Evolutionary conservation across 768 basidiomycete genomes (phyloP).

Genomic region (Asterophora parasitica): DNA sequence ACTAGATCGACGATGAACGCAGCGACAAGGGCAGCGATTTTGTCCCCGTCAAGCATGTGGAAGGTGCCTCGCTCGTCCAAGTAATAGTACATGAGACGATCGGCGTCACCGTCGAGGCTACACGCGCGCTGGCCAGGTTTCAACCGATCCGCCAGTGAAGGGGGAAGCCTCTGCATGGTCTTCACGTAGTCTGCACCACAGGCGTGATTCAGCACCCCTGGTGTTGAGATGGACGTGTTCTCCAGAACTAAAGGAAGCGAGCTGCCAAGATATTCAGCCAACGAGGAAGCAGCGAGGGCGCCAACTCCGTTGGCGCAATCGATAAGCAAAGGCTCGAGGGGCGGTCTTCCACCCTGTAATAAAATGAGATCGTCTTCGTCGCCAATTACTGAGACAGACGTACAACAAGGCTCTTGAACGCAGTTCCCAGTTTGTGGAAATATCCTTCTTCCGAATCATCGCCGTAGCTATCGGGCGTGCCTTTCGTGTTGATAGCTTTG

Average conservation of each 20-base stretch:
- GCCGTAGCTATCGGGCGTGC: conserved; percentile 73
- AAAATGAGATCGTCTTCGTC: conserved; percentile 7
- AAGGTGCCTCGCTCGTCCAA: conserved; percentile 73
- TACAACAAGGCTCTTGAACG: conserved; percentile 87
- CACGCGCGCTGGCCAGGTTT: conserved; percentile 78
- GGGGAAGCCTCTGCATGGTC: conserved; percentile 83
- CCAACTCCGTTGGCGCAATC: conserved; percentile 99
- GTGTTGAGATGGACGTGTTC: conserved; percentile 60
- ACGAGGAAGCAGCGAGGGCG: conserved; percentile 58
- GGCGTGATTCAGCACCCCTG: conserved; percentile 74
- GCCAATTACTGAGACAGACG: conserved; percentile 27
- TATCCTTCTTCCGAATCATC: conserved; percentile 81
- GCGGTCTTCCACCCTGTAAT: conserved; percentile 52
- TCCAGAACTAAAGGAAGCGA: conserved; percentile 60
- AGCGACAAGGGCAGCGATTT: conserved; percentile 92
- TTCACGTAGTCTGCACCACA: conserved; percentile 98
- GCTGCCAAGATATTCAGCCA: conserved; percentile 55
- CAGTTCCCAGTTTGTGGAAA: conserved; percentile 69
- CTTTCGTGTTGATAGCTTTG: conserved; percentile 81
- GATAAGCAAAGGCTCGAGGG: conserved; percentile 60
- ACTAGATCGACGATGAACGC: conserved; percentile 90
- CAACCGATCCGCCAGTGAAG: conserved; percentile 59
- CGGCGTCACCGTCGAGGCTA: conserved; percentile 96
- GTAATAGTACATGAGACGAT: conserved; percentile 95
- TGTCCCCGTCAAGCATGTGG: conserved; percentile 95